Evolutionary conservation across 805 yeast species (phyloP), one percentile per base, ranked within the genome.

Genomic region (Spathaspora passalidarum): DNA sequence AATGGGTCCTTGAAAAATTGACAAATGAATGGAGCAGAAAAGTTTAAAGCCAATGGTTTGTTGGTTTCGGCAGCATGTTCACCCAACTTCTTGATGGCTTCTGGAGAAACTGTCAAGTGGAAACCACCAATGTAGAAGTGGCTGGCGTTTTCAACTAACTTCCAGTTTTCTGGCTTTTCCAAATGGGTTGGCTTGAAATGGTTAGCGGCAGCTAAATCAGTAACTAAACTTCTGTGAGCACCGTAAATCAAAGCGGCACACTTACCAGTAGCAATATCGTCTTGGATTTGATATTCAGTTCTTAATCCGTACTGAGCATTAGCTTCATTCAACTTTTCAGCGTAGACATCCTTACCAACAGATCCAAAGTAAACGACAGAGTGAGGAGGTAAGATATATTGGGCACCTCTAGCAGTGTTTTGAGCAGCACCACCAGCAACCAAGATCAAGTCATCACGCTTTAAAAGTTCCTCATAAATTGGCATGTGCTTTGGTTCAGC

Each of bases 361-460:
- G 96, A 85, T 45, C 99, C 99, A 63, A 92, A 88, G 77, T 94
- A 94, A 44, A 85, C 86, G 47, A 94, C 98, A 25, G 92, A 82
- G 56, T 81, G 68, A 40, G 73, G 68, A 49, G 97, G 97, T 43
- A 94, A 78, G 46, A 89, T 69, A 72, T 88, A 92, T 64, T 92
- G 97, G 42, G 98, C 98, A 63, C 96, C 99, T 73, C 99, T 84
- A 48, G 98, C 97, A 53, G 98, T 82, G 77, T 94, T 94, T 75
- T 94, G 99, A 50, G 97, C 99, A 60, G 99, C 99, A 66, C 99
- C 99, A 57, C 99, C 99, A 51, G 99, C 99, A 56, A 92, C 81
- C 50, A 82, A 69, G 59, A 81, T 79, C 51, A 88, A 82, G 49
- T 76, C 79, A 32, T 77, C 73, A 63, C 72, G 72, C 32, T 74